These are phyloP conservation scores for Heliamphora exappendiculata DNA, from an alignment of 148 eudicot genomes.

Conservation along the genomic window DNA sequence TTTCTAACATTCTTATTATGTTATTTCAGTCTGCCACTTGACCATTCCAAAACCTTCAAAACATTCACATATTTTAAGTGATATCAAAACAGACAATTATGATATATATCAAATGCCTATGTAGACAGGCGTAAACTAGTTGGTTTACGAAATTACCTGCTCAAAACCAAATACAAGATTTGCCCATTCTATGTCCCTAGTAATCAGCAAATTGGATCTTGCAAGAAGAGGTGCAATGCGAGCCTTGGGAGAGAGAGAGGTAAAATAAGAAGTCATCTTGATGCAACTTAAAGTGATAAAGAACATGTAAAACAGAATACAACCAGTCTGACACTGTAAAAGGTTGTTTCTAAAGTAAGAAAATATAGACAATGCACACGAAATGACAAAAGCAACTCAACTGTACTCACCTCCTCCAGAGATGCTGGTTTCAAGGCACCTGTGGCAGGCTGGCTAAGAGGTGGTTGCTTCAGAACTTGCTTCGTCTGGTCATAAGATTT, in stretches of 20 bases:
- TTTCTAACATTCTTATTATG: too few species aligned
- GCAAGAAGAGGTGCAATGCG: slow-evolving; percentile 86
- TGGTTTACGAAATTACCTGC: slow-evolving; percentile 53
- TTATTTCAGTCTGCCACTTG: neutral
- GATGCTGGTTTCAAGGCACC: slow-evolving; percentile 58
- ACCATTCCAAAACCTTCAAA: neutral
- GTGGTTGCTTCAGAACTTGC: slow-evolving; percentile 54
- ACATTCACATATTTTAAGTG: neutral
- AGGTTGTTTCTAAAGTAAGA: neutral
- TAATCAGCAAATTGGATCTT: slow-evolving; percentile 84
- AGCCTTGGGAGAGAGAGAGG: slow-evolving; percentile 25
- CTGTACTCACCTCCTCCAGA: slow-evolving; percentile 56
- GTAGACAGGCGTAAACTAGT: neutral
- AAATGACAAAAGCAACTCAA: neutral
- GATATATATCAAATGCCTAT: neutral
- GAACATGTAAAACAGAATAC: neutral
- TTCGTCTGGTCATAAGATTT: slow-evolving; percentile 9
- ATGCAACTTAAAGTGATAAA: slow-evolving; percentile 7
- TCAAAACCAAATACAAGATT: slow-evolving; percentile 91
- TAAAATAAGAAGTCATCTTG: neutral
- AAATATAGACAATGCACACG: neutral
- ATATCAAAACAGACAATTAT: neutral
- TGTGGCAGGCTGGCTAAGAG: slow-evolving; percentile 55
- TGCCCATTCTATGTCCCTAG: slow-evolving; percentile 97
- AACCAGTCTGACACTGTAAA: neutral